These are phyloP conservation scores for Vaccinium vitisidaea DNA, from an alignment of 148 eudicot species.

Conservation along the genomic window DNA sequence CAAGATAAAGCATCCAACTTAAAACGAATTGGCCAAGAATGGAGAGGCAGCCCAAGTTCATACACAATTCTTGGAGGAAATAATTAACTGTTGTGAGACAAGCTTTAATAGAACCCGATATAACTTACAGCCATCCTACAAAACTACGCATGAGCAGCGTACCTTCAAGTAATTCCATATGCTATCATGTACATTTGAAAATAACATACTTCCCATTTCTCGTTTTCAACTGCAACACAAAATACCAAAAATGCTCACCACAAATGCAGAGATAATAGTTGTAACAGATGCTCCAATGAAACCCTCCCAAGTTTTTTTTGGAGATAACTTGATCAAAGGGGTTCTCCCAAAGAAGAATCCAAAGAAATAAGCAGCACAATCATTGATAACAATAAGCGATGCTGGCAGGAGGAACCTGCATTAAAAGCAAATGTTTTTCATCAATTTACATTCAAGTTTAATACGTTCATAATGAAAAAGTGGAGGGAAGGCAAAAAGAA, in stretches of 20 bases:
- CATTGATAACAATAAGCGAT: slow-evolving; percentile 91
- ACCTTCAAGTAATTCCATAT: background rate
- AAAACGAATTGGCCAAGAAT: background rate
- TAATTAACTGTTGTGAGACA: background rate
- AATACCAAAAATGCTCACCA: slow-evolving; percentile 48
- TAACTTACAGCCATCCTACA: background rate
- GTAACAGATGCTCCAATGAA: slow-evolving; percentile 92
- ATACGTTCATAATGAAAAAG: background rate
- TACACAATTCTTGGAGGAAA: background rate
- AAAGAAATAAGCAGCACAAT: slow-evolving; percentile 86
- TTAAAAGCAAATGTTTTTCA: slow-evolving; percentile 2
- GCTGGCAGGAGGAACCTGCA: slow-evolving; percentile 99
- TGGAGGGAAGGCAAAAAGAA: background rate
- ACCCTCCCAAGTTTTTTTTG: slow-evolving; percentile 98
- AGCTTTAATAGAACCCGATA: background rate
- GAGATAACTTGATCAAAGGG: slow-evolving; percentile 91
- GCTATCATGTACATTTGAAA: background rate
- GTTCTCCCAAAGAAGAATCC: slow-evolving; percentile 97
- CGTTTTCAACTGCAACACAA: background rate
- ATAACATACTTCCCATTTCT: slow-evolving; percentile 16
- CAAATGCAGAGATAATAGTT: slow-evolving; percentile 78
- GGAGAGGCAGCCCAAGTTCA: too few relatives aligned
- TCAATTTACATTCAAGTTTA: background rate
- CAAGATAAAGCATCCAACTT: background rate
- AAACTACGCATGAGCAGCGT: background rate